Base-by-base conservation (phyloP, 2,329 filamentous ascomycete genomes). In the Scedosporium minutisporum region DNA sequence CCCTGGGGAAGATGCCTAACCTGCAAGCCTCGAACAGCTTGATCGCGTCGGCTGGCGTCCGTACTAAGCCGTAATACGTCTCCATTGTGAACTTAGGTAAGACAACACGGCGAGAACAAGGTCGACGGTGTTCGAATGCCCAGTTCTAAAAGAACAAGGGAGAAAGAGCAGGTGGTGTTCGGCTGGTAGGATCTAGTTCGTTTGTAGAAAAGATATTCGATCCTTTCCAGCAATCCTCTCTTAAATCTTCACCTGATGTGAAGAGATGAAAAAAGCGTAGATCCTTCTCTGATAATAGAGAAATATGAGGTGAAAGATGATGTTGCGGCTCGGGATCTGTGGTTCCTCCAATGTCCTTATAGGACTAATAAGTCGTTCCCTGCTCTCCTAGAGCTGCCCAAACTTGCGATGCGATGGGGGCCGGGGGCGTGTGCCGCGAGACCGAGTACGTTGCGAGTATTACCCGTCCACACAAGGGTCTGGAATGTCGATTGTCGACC, bases 11-110 rank as follows among this genome's bases (percentile, higher is more conserved):
- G 58, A 96, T 80, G 62, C 95, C 95, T 57, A 96, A 81, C 66
- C 93, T 85, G 75, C 93, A 99, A 65, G 95, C 95, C 77, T 97
- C 95, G 72, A 99, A 97, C n/a, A 99, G 82, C 72, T 97, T 93
- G 78, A 99, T 97, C 69, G 95, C 95, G 77, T 99, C 95, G 70
- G 87, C 88, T 46, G 95, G 93, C n/a, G 93, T 96, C 77, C 93
- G 90, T 71, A 99, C 93, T 74, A 91, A 89, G 65, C 95, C 95
- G 78, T 93, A 85, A 73, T 97, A 99, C 57, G 95, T 99, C 79
- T 99, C 95, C 93, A 97, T 97, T 51, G 58, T 51, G 44, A 25
- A 42, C 1, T 10, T n/a, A 12, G 23, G 41, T 12, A n/a, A 58
- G 23, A 44, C 33, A 58, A 38, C 6, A 10, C n/a, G 23, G 41